Percentiles rank a stretch among this genome's conserved stretches.
phyloP scores from a whole-genome alignment of 2,329 filamentous ascomycete species.

The Colletotrichum cuscutae region DNA sequence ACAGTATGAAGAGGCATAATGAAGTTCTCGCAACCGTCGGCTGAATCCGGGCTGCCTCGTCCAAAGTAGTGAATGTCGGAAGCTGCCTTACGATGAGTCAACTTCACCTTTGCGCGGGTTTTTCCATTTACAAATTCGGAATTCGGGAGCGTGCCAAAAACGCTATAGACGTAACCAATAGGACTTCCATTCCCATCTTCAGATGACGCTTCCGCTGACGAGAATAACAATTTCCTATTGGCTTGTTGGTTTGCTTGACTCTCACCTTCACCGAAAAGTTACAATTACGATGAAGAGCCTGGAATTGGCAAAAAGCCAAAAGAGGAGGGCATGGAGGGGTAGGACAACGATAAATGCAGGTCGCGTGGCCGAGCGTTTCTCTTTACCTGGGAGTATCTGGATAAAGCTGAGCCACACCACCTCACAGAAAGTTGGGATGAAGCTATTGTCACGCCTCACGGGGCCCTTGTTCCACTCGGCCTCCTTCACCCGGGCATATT shows the following conservation, averaged over 20 bases:
- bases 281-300: background rate
- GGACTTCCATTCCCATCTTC: background rate
- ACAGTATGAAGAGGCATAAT: background rate
- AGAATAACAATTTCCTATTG: background rate
- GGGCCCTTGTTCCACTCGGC: slow-evolving; percentile 31
- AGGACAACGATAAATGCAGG: background rate
- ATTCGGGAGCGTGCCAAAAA: background rate
- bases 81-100: background rate
- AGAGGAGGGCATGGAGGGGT: background rate
- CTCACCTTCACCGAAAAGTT: background rate
- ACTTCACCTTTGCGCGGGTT: background rate
- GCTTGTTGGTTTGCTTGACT: background rate
- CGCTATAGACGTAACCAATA: background rate
- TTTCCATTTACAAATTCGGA: background rate
- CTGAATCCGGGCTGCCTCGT: background rate
- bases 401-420: slow-evolving; percentile 33
- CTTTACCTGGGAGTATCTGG: slow-evolving; percentile 1
- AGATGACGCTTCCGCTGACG: background rate
- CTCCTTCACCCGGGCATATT: slow-evolving; percentile 26
- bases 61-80: background rate
- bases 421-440: slow-evolving; percentile 30
- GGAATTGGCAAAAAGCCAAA: background rate
- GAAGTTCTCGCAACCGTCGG: background rate
- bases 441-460: slow-evolving; percentile 32
- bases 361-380: slow-evolving; percentile 24